Evolutionary conservation across 306 rosid genomes (phyloP).

Genomic region (Sindora glabra): DNA sequence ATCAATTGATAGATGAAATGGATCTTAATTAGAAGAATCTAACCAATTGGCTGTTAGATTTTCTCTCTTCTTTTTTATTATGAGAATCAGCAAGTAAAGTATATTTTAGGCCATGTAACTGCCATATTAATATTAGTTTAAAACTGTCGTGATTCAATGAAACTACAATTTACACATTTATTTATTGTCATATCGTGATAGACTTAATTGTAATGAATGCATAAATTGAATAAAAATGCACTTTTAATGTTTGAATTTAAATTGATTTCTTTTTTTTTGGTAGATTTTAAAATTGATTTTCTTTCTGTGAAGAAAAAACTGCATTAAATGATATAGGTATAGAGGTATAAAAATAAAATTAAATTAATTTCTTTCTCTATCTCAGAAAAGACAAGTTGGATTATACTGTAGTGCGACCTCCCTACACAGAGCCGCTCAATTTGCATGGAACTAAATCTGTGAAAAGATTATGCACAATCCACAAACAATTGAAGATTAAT

Average conservation of each 20-base stretch:
- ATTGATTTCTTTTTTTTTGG: too few relatives aligned
- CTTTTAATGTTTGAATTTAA: too few relatives aligned
- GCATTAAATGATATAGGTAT: neutral
- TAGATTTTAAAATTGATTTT: too few relatives aligned
- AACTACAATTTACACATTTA: too few relatives aligned
- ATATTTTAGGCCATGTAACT: neutral
- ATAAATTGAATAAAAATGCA: too few relatives aligned
- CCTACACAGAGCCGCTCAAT: slow-evolving; percentile 30
- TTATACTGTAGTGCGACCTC: slow-evolving; percentile 37
- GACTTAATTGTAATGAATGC: too few relatives aligned
- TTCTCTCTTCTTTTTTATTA: neutral
- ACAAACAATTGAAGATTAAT: neutral
- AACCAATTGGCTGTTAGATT: neutral
- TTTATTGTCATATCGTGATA: too few relatives aligned
- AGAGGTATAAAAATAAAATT: too few relatives aligned
- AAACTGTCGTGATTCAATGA: too few relatives aligned
- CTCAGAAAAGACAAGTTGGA: slow-evolving; percentile 30
- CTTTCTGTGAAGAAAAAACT: too few relatives aligned
- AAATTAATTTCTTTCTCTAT: slow-evolving; percentile 14
- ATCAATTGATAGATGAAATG: neutral
- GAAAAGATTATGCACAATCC: slow-evolving; percentile 26
- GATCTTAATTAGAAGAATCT: neutral
- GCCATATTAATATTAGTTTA: neutral
- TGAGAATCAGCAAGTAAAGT: neutral
- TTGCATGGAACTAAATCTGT: slow-evolving; percentile 22